phyloP scores from a whole-genome alignment of 345 rosid species.

The Pugionium dolabratum region DNA sequence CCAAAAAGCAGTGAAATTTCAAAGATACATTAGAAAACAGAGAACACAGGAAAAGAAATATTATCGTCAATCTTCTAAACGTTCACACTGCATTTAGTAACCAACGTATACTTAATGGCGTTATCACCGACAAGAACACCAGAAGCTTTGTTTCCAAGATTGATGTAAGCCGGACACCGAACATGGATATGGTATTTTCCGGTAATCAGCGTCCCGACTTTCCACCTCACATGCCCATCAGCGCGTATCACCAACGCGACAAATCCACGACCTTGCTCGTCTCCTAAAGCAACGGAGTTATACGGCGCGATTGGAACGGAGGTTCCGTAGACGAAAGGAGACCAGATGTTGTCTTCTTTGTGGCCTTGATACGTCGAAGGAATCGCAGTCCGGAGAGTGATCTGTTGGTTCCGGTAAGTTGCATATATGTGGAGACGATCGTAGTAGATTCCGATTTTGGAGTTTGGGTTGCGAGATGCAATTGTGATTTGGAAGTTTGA shows the following conservation, averaged over 20 bases:
- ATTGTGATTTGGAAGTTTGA: constrained; percentile 78
- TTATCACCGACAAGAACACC: constrained; percentile 62
- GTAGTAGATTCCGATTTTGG: constrained; percentile 81
- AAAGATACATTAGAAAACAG: too few relatives aligned
- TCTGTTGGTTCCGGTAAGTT: constrained; percentile 70
- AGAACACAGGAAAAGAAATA: not conserved
- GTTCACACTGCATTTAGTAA: constrained; percentile 60
- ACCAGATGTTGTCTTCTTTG: constrained; percentile 72
- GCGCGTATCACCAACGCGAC: constrained; percentile 55
- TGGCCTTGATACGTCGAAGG: constrained; percentile 62
- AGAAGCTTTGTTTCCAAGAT: constrained; percentile 49
- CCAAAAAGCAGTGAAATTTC: constrained; percentile 3
- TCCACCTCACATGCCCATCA: constrained; percentile 87
- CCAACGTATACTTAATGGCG: constrained; percentile 74
- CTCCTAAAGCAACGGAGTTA: constrained; percentile 47
- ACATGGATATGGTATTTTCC: constrained; percentile 66
- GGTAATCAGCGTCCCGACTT: constrained; percentile 63
- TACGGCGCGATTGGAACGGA: constrained; percentile 78
- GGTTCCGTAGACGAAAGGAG: constrained; percentile 68
- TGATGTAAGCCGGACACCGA: constrained; percentile 58
- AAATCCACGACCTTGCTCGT: constrained; percentile 58
- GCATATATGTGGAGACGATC: constrained; percentile 77
- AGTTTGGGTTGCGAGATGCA: constrained; percentile 78
- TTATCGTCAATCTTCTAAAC: constrained; percentile 47
- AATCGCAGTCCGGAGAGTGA: constrained; percentile 61